Conservation (phyloP, 371 early-diverging fungal species). For the Circinella minor region DNA sequence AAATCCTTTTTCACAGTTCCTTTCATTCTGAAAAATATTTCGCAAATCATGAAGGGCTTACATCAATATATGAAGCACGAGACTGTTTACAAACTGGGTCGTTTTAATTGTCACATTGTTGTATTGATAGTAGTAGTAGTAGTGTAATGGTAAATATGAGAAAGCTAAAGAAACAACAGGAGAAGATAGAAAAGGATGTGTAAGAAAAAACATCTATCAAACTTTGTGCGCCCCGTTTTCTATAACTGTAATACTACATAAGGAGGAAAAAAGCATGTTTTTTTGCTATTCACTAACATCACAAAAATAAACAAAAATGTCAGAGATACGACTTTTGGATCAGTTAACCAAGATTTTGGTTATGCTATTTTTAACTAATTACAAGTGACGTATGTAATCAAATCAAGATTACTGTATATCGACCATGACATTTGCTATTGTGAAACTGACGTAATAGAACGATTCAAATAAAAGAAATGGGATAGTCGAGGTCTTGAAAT, state of each 20-base stretch:
- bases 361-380: not conserved
- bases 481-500: not conserved
- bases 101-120: not conserved
- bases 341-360: not conserved
- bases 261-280: slow-evolving; percentile 5
- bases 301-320: not conserved
- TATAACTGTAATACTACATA: not conserved
- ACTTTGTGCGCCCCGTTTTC: not conserved
- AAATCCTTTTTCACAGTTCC: slow-evolving; percentile 4
- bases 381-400: not conserved
- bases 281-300: not conserved
- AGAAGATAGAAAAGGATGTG: not conserved
- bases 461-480: not conserved
- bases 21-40: slow-evolving; percentile 4
- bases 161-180: too few relatives aligned
- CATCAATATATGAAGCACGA: not conserved
- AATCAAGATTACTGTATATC: not conserved
- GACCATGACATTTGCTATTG: not conserved
- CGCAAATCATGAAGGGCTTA: not conserved
- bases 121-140: not conserved
- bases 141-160: too few relatives aligned
- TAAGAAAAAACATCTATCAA: not conserved
- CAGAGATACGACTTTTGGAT: not conserved
- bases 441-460: not conserved
- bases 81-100: not conserved